Evolutionary conservation across 1,284 basidiomycete genomes (phyloP).

Genomic region (Cryptococcus deneoformans): DNA sequence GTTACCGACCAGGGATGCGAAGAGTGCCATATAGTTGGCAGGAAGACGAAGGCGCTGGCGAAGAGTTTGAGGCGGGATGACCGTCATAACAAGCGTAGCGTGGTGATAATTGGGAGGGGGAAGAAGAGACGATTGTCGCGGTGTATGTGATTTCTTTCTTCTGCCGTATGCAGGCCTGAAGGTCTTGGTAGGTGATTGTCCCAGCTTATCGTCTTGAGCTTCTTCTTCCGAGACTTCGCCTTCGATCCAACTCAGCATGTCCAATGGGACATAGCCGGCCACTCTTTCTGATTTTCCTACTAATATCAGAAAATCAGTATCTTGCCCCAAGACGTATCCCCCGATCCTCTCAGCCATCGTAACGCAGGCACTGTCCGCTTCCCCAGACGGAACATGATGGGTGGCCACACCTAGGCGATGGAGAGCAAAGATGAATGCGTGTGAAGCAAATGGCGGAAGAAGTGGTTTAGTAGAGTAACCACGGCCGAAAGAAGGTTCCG

Average conservation of each 20-base stretch:
- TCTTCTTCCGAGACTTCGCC: constrained; percentile 6
- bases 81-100: constrained; percentile 52
- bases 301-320: constrained; percentile 78
- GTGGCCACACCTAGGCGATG: constrained; percentile 49
- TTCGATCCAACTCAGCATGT: constrained; percentile 70
- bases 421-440: constrained; percentile 63
- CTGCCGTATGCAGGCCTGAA: constrained; percentile 4
- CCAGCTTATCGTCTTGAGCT: not conserved
- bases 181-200: not conserved
- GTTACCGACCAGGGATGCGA: constrained; percentile 83
- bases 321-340: constrained; percentile 72
- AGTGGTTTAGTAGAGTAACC: constrained; percentile 51
- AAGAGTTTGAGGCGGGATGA: constrained; percentile 64
- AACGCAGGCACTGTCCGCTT: constrained; percentile 82
- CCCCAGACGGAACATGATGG: constrained; percentile 67
- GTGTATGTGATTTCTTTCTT: not conserved
- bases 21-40: constrained; percentile 68
- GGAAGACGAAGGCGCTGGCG: constrained; percentile 67
- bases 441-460: constrained; percentile 67
- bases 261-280: constrained; percentile 71
- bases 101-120: constrained; percentile 52
- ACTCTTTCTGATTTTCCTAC: constrained; percentile 58
- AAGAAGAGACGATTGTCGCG: constrained; percentile 57
- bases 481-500: constrained; percentile 68
- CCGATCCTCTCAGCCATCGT: constrained; percentile 70